Evolutionary conservation across 2,329 filamentous ascomycete species (phyloP).

Genomic region (Venturia pyrina): DNA sequence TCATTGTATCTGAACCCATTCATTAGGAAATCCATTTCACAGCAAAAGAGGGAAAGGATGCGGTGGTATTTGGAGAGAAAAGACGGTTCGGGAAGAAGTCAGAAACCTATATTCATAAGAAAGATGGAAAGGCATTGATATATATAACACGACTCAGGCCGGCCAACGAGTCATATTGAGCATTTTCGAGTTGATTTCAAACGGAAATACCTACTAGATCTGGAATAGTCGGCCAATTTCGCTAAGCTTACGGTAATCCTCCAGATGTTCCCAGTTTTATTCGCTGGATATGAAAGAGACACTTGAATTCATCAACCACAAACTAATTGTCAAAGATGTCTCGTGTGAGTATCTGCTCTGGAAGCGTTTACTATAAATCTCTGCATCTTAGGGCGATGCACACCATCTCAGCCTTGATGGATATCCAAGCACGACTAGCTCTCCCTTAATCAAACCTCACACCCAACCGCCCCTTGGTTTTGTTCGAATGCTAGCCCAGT

Average conservation of each 20-base stretch:
- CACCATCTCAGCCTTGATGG: not conserved
- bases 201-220: not conserved
- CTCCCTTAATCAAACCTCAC: constrained; percentile 11
- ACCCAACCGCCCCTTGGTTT: constrained; percentile 9
- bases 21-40: too few species aligned
- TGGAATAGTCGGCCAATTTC: not conserved
- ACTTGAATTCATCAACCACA: too few species aligned
- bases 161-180: not conserved
- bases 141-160: not conserved
- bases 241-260: not conserved
- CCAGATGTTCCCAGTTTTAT: not conserved
- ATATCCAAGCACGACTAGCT: not conserved
- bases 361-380: too few species aligned
- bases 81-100: not conserved
- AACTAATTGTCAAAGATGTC: too few species aligned
- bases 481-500: constrained; percentile 6
- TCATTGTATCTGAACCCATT: too few species aligned
- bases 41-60: too few species aligned
- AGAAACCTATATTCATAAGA: too few species aligned
- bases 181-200: not conserved
- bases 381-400: too few species aligned
- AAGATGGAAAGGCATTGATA: not conserved
- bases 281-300: too few species aligned
- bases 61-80: not conserved
- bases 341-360: too few species aligned